These are phyloP conservation scores for Coemansia sp. DNA, from an alignment of 192 early-diverging fungal genomes.

Conservation along the genomic window DNA sequence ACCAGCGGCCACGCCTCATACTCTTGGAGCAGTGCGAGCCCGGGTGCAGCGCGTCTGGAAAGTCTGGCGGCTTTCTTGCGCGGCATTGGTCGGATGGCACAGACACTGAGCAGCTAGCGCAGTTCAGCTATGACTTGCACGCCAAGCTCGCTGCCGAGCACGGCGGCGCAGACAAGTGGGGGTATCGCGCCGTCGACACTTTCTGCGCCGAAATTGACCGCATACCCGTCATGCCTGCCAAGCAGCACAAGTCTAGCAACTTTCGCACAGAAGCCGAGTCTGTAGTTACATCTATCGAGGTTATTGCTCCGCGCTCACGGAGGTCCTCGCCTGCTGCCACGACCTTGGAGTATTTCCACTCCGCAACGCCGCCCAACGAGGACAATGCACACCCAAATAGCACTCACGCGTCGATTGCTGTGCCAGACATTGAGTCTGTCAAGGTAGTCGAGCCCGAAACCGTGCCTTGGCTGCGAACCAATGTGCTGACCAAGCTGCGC, in stretches of 20 bases:
- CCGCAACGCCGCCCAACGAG: slow-evolving; percentile 5
- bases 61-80: slow-evolving; percentile 50
- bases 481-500: slow-evolving; percentile 33
- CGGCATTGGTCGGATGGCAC: slow-evolving; percentile 53
- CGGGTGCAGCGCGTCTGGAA: slow-evolving; percentile 48
- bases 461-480: slow-evolving; percentile 42
- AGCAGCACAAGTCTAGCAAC: slow-evolving; percentile 40
- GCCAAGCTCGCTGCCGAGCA: slow-evolving; percentile 41
- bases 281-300: slow-evolving; percentile 45
- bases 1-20: slow-evolving; percentile 34
- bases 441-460: slow-evolving; percentile 32
- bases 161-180: slow-evolving; percentile 38
- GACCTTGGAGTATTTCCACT: slow-evolving; percentile 16
- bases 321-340: slow-evolving; percentile 11
- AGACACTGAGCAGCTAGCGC: slow-evolving; percentile 50
- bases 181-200: slow-evolving; percentile 40
- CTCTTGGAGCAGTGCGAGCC: slow-evolving; percentile 50
- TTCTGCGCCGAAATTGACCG: slow-evolving; percentile 49
- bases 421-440: slow-evolving; percentile 30
- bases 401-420: slow-evolving; percentile 44
- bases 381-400: slow-evolving; percentile 24
- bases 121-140: slow-evolving; percentile 51
- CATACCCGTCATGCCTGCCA: slow-evolving; percentile 41
- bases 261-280: slow-evolving; percentile 37
- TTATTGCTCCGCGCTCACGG: slow-evolving; percentile 31